These are phyloP conservation scores for Neodidymelliopsis sp. DNA, from an alignment of 2,329 filamentous ascomycete species.

Conservation along the genomic window DNA sequence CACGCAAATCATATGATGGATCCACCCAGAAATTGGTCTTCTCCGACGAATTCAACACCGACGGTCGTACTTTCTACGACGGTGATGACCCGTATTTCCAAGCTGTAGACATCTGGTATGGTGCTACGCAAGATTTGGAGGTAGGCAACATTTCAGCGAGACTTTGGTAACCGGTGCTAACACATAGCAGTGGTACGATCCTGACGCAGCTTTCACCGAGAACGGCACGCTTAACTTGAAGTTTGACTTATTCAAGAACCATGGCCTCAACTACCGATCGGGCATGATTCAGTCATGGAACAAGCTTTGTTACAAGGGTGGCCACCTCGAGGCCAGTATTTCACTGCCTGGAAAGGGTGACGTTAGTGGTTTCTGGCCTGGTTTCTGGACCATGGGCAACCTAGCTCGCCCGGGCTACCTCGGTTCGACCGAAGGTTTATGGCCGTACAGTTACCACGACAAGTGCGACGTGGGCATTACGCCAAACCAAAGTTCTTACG, in stretches of 20 bases:
- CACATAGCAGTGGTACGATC: slow-evolving; percentile 69
- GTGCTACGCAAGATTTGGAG: slow-evolving; percentile 73
- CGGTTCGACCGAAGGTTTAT: slow-evolving; percentile 74
- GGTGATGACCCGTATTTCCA: slow-evolving; percentile 74
- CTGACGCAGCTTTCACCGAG: slow-evolving; percentile 69
- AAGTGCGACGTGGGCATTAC: slow-evolving; percentile 75
- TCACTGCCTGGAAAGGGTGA: slow-evolving; percentile 73
- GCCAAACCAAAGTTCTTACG: slow-evolving; percentile 72
- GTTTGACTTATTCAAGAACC: slow-evolving; percentile 71
- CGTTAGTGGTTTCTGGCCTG: slow-evolving; percentile 75
- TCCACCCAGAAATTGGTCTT: slow-evolving; percentile 71
- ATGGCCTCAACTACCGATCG: slow-evolving; percentile 71
- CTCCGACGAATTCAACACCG: slow-evolving; percentile 74
- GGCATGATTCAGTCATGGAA: slow-evolving; percentile 82
- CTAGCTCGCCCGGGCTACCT: slow-evolving; percentile 73
- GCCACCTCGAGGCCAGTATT: slow-evolving; percentile 73
- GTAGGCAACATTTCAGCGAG: slow-evolving; percentile 45
- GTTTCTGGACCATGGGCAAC: slow-evolving; percentile 80
- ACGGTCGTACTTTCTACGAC: slow-evolving; percentile 73
- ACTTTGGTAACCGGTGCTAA: slow-evolving; percentile 13
- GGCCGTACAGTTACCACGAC: slow-evolving; percentile 77
- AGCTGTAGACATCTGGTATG: slow-evolving; percentile 75
- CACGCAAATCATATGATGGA: slow-evolving; percentile 65
- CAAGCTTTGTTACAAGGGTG: slow-evolving; percentile 75
- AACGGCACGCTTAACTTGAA: slow-evolving; percentile 69